A percentile compares a stretch with the other conserved stretches of the same genome.
phyloP scores from a whole-genome alignment of 2,329 filamentous ascomycete genomes.

The Apiospora pterosperma region DNA sequence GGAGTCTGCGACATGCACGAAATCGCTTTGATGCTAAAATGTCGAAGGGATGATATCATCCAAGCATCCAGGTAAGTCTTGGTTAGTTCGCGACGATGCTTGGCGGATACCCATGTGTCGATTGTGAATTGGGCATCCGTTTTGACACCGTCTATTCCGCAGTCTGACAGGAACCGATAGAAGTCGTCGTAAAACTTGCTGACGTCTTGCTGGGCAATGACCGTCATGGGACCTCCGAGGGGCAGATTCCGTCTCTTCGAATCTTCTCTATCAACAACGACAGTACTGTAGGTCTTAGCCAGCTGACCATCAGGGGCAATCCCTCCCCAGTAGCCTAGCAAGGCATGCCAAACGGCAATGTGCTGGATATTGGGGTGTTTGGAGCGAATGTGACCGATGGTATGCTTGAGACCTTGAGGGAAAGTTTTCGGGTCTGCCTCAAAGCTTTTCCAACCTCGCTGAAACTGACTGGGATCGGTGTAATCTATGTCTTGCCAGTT shows the following conservation, averaged over 20 bases:
- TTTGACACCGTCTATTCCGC: conserved; percentile 84
- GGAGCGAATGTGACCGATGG: conserved; percentile 65
- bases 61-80: conserved; percentile 81
- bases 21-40: conserved; percentile 76
- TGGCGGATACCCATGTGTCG: conserved; percentile 68
- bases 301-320: conserved; percentile 73
- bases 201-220: conserved; percentile 73
- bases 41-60: conserved; percentile 70
- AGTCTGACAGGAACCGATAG: conserved; percentile 72
- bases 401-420: conserved; percentile 71
- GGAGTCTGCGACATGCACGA: conserved; percentile 95
- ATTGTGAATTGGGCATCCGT: conserved; percentile 90
- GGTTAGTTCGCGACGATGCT: conserved; percentile 68
- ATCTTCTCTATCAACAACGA: conserved; percentile 51
- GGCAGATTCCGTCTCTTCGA: conserved; percentile 43
- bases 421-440: conserved; percentile 81
- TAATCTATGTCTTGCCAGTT: conserved; percentile 83
- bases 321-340: conserved; percentile 87
- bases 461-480: conserved; percentile 47
- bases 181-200: conserved; percentile 83
- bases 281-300: conserved; percentile 74
- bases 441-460: conserved; percentile 73
- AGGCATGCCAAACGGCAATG: conserved; percentile 91
- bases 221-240: conserved; percentile 63
- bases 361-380: conserved; percentile 72